Conservation (phyloP, 139 green algal species). For the Closterium sp. region DNA sequence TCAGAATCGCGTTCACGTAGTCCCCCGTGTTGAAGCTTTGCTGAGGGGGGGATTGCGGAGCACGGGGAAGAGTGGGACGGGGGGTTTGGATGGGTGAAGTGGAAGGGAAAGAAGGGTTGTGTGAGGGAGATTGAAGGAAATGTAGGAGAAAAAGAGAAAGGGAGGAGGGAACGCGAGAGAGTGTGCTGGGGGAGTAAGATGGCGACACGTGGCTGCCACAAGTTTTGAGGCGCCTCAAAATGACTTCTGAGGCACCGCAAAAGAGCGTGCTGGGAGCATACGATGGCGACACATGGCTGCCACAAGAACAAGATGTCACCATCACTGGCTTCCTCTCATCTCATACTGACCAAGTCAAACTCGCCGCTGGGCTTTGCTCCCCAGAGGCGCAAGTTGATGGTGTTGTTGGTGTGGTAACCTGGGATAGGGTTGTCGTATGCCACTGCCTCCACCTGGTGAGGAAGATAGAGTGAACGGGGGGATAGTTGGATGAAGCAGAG, state of each 20-base stretch:
- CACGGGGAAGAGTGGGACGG: too few species aligned
- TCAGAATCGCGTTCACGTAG: slow-evolving; percentile 80
- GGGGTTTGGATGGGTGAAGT: too few species aligned
- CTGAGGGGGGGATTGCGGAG: background rate
- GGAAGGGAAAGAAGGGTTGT: too few species aligned
- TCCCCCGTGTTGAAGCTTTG: slow-evolving; percentile 82
- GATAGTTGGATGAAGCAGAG: background rate
- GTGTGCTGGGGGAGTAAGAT: too few species aligned
- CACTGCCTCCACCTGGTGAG: slow-evolving; percentile 52
- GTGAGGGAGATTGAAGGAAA: background rate
- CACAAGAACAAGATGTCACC: too few species aligned
- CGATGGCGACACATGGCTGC: too few species aligned
- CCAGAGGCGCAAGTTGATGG: slow-evolving; percentile 95
- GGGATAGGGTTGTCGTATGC: slow-evolving; percentile 94
- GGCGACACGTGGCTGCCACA: too few species aligned
- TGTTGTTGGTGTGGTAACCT: slow-evolving; percentile 85
- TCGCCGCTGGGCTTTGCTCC: slow-evolving; percentile 82
- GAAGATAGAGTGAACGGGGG: background rate
- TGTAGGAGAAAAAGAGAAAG: background rate
- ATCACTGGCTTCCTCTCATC: too few species aligned
- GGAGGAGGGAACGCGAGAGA: background rate
- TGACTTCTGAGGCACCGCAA: too few species aligned
- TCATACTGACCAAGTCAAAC: slow-evolving; percentile 80
- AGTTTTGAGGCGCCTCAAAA: too few species aligned
- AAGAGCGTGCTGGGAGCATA: too few species aligned